These are phyloP conservation scores for Ochromonas danica DNA, from an alignment of 108 stramenopile genomes.

Conservation along the genomic window DNA sequence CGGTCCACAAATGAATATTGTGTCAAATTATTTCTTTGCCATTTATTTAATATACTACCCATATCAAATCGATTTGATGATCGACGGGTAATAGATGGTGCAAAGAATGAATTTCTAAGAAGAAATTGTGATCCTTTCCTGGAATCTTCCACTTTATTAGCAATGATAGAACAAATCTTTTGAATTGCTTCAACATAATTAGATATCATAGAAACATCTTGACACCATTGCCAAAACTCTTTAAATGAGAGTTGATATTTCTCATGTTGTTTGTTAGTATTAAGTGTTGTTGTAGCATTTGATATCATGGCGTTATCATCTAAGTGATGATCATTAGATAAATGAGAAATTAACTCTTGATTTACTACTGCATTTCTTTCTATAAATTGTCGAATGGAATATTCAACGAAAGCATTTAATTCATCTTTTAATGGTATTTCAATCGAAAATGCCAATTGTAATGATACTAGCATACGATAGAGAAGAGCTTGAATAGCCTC, in stretches of 20 bases:
- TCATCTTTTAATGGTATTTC: neutral
- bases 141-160: neutral
- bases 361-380: neutral
- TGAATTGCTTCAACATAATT: neutral
- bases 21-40: too few species aligned
- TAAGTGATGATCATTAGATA: too few species aligned
- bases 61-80: too few species aligned
- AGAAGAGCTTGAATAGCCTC: neutral
- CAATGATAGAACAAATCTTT: neutral
- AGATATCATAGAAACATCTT: neutral
- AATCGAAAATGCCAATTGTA: neutral
- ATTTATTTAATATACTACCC: too few species aligned
- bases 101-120: neutral
- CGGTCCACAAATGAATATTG: too few species aligned
- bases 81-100: too few species aligned
- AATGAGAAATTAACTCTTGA: neutral
- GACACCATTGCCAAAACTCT: neutral
- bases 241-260: neutral
- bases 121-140: neutral
- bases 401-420: neutral
- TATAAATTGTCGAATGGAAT: neutral
- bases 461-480: neutral
- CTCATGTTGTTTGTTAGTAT: too few species aligned
- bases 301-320: too few species aligned
- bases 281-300: neutral